Evolutionary conservation across 257 asterid species (phyloP).

Genomic region (Asclepias syriaca): DNA sequence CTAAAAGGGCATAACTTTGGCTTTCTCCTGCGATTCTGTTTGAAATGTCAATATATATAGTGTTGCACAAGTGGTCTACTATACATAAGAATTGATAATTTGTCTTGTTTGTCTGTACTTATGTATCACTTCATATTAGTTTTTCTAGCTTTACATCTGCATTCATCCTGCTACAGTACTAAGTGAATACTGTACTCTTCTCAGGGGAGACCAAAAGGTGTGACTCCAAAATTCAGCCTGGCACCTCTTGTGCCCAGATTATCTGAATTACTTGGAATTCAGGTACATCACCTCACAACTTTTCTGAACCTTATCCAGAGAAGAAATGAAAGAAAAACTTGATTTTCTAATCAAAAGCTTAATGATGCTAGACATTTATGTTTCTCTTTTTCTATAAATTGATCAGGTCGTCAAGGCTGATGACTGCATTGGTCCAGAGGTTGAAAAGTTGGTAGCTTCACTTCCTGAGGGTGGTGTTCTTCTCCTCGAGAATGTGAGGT

Average conservation of each 20-base stretch:
- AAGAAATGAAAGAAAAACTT: background rate
- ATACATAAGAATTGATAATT: background rate
- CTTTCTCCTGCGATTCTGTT: background rate
- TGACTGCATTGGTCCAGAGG: constrained; percentile 82
- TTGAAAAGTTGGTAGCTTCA: constrained; percentile 66
- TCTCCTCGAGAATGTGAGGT: constrained; percentile 83
- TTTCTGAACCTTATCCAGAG: background rate
- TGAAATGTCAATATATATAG: background rate
- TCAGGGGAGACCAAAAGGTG: constrained; percentile 44
- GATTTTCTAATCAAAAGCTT: background rate
- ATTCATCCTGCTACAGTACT: constrained; percentile 1
- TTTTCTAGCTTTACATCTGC: background rate
- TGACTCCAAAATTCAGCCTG: constrained; percentile 37
- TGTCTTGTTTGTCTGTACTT: background rate
- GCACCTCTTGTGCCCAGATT: constrained; percentile 53
- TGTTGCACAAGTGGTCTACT: background rate
- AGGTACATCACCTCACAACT: constrained; percentile 32
- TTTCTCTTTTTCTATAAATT: constrained; percentile 1
- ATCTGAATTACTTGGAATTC: constrained; percentile 65
- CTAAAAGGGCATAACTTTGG: background rate
- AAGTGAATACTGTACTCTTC: background rate
- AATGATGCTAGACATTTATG: background rate
- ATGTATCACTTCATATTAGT: background rate
- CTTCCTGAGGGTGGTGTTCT: constrained; percentile 72
- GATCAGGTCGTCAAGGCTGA: constrained; percentile 79